phyloP scores from a whole-genome alignment of 495 filamentous ascomycete genomes.

The Glutinoglossum americanum region DNA sequence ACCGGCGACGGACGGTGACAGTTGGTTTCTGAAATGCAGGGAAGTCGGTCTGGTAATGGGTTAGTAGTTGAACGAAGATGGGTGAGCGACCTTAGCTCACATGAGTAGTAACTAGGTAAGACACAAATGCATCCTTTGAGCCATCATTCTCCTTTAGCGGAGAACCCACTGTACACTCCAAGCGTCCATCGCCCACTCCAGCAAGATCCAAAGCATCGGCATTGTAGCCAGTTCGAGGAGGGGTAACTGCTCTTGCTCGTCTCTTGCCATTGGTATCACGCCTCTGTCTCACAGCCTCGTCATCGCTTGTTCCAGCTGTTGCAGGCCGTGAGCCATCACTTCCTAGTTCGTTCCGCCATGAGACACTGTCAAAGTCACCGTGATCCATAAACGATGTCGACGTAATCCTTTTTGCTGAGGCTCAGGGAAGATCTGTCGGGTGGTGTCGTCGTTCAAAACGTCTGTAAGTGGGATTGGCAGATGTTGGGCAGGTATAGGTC shows the following conservation, averaged over 20 bases:
- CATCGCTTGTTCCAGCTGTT: conserved; percentile 15
- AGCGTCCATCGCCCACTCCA: conserved; percentile 51
- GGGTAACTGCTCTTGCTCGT: conserved; percentile 24
- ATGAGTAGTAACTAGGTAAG: conserved; percentile 78
- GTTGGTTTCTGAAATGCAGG: conserved; percentile 65
- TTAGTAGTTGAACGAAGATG: neutral
- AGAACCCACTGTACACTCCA: conserved; percentile 62
- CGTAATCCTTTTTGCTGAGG: neutral
- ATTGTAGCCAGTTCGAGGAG: conserved; percentile 29
- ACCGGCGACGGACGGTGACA: conserved; percentile 63
- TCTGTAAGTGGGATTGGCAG: neutral
- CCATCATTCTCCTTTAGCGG: conserved; percentile 88
- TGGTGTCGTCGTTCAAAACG: neutral
- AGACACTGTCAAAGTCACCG: conserved; percentile 37
- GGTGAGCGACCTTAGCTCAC: conserved; percentile 28
- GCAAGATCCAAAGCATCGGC: conserved; percentile 39
- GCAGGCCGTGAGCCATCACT: conserved; percentile 28
- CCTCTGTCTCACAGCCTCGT: conserved; percentile 20
- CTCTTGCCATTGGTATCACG: conserved; percentile 31
- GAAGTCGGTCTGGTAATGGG: conserved; percentile 55
- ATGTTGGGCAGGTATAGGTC: neutral
- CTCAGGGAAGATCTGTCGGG: neutral
- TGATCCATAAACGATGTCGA: conserved; percentile 14
- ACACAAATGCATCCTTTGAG: conserved; percentile 93
- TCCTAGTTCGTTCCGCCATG: conserved; percentile 32